Evolutionary conservation across 2,329 filamentous ascomycete genomes (phyloP), one percentile per base, ranked within the genome.

Genomic region (Colletotrichum sp.): DNA sequence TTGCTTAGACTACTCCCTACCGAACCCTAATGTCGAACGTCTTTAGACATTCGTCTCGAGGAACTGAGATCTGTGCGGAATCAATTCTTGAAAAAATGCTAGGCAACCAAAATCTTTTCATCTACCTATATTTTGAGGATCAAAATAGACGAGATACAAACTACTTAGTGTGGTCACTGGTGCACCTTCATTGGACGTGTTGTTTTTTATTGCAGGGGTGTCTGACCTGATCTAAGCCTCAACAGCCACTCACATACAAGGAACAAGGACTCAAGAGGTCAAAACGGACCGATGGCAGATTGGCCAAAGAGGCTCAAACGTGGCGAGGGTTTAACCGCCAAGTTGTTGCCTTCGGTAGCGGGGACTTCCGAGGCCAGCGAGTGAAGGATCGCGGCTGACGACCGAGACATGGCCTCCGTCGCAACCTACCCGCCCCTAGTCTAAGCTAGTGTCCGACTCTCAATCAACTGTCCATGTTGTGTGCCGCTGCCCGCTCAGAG

Each of bases 1-100:
- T n/a, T n/a, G n/a, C n/a, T n/a, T n/a, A n/a, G n/a, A n/a, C n/a
- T n/a, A n/a, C n/a, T n/a, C n/a, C n/a, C n/a, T 21, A 1, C n/a
- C 0, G n/a, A 52, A 52, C 10, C 43, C 43, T 52, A 3, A 21
- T 0, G n/a, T 21, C n/a, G 10, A 52, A 0, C 10, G 0, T 0
- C 43, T 52, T 21, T 12, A 52, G 3, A 52, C 43, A 24, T 52
- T 5, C 43, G n/a, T 5, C 0, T 21, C 2, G 43, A 21, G n/a
- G 4, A 0, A 1, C 0, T 24, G 43, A 13, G 43, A 52, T 52
- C n/a, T 21, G 43, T 52, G n/a, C 2, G 0, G 43, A 52, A 0
- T 24, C n/a, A 21, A 21, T n/a, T n/a, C 2, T 52, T 21, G n/a
- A 13, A 48, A 21, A 21, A 10, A 48, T 48, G 18, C 43, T 21